Base-by-base conservation (phyloP, 1,139 yeast genomes). In the Hyphopichia wangnamkhiaoensis region DNA sequence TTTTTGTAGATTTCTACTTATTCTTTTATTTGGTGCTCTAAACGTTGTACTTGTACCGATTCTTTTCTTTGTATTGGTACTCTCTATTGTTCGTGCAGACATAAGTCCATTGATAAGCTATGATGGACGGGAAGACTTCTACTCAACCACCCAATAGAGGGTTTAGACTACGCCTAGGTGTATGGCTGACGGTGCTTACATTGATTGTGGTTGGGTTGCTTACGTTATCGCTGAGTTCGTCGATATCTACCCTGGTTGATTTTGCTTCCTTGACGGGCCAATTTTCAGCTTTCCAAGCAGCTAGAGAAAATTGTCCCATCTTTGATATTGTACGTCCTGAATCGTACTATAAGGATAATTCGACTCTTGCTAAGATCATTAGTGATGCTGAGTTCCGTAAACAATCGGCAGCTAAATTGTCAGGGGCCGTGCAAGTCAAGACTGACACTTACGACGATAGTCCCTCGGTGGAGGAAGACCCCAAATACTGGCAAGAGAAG, bases 401-500 rank as follows among this genome's bases (percentile, higher is more conserved):
- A 32, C 48, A 46, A 20, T 63, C 73, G 1, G 61, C 58, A 13
- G 38, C 41, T 13, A 63, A 59, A 33, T 50, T 67, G 31, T 58
- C 60, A 10, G 63, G 63, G 12, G 68, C 74, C 8, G 62, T 71
- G 14, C 59, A 59, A 41, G 50, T 66, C 29, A 59, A 61, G 38
- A 71, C 77, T 13, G 65, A 62, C 26, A 54, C 63, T 20, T 58
- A 46, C 40, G 77, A 72, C 47, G 58, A 64, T 39, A 61, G 60
- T 31, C 76, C 77, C 2, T 44, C 51, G 4, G 62, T 67, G 3
- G 63, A 58, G 19, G 62, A 59, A 4, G 63, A 63, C 35, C 62
- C 67, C 0, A 56, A 60, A 20, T 48, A 51, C 19, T 68, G 73
- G 65, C 48, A 53, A 17, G 50, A 40, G 7, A 57, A 59, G 47